These are phyloP conservation scores for Mangifera indica DNA, from an alignment of 345 rosid genomes.

Conservation along the genomic window DNA sequence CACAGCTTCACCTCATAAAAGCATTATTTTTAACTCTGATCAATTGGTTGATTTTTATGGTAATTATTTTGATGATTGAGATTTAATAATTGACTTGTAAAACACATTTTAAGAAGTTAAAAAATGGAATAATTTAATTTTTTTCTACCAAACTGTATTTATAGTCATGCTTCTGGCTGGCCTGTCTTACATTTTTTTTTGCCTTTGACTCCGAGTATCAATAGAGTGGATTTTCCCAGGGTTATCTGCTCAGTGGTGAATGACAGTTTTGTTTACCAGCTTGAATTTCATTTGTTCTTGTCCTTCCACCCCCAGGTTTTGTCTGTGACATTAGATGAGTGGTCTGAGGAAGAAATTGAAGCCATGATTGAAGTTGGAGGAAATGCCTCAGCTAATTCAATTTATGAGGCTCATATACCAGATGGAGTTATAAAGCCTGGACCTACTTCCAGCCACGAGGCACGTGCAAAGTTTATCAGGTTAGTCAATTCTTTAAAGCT, in stretches of 20 bases:
- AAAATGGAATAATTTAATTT: not conserved
- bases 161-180: no score
- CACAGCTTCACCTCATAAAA: not conserved
- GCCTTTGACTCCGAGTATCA: not conserved
- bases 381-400: slow-evolving; percentile 80
- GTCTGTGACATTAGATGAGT: slow-evolving; percentile 93
- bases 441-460: slow-evolving; percentile 73
- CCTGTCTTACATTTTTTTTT: not conserved
- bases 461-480: slow-evolving; percentile 82
- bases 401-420: slow-evolving; percentile 84
- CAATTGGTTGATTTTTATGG: not conserved
- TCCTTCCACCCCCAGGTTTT: slow-evolving; percentile 53
- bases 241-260: not conserved
- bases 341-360: slow-evolving; percentile 90
- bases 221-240: not conserved
- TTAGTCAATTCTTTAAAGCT: slow-evolving; percentile 20
- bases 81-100: not conserved
- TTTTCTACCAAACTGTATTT: not conserved
- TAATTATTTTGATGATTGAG: not conserved
- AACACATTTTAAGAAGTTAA: not conserved
- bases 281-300: slow-evolving; percentile 2
- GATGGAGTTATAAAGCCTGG: slow-evolving; percentile 79
- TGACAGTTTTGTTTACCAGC: not conserved
- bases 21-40: not conserved
- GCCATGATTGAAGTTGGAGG: slow-evolving; percentile 96